phyloP scores from a whole-genome alignment of 164 flowering plant genomes.

The Malania oleifera region DNA sequence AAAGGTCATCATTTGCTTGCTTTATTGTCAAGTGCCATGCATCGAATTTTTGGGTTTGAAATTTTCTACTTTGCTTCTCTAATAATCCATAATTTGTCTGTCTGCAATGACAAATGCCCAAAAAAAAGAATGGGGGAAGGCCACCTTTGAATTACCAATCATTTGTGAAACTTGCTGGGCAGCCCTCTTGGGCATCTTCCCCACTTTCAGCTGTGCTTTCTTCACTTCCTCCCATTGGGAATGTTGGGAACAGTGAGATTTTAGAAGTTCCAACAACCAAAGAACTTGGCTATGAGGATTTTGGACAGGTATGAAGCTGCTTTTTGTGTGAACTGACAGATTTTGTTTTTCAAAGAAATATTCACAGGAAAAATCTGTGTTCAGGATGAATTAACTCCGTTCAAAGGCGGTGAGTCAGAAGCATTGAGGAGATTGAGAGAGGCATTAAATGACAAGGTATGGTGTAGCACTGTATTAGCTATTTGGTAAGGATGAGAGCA shows the following conservation, averaged over 20 bases:
- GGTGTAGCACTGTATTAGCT: background rate
- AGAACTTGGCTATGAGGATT: conserved; percentile 75
- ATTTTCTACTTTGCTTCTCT: background rate
- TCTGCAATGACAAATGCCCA: background rate
- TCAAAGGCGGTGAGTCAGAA: conserved; percentile 88
- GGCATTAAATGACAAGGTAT: conserved; percentile 59
- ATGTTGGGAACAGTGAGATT: conserved; percentile 32
- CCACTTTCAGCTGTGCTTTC: conserved; percentile 41
- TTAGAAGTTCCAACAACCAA: conserved; percentile 55
- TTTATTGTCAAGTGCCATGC: background rate
- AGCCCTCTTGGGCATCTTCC: conserved; percentile 54
- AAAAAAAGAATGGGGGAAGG: conserved; percentile 76
- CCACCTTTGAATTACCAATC: conserved; percentile 84
- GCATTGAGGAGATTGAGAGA: conserved; percentile 68
- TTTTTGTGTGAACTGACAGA: background rate
- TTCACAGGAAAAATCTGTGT: conserved; percentile 4
- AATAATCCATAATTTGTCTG: background rate
- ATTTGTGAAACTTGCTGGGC: conserved; percentile 77
- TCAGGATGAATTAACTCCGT: conserved; percentile 74
- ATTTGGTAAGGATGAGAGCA: too few relatives aligned
- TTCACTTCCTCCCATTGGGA: conserved; percentile 71
- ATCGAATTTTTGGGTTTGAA: background rate
- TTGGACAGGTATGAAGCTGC: conserved; percentile 39
- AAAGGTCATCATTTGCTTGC: background rate
- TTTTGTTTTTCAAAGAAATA: background rate